Conservation (phyloP, 352 stramenopile genomes). For the Pythium folliculosum region DNA sequence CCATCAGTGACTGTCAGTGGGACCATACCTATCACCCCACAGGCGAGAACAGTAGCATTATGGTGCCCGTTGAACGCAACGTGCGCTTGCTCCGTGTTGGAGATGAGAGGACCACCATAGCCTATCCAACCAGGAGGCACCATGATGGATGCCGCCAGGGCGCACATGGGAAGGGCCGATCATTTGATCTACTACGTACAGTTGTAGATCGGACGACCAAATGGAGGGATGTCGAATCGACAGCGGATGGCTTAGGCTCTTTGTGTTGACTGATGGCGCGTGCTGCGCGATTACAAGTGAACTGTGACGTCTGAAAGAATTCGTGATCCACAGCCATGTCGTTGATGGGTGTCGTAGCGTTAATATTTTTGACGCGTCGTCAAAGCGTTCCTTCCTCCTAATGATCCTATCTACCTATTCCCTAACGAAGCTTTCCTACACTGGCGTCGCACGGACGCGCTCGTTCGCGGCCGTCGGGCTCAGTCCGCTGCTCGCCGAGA, state of each 20-base stretch:
- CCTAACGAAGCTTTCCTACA: background rate
- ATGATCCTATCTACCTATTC: background rate
- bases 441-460: background rate
- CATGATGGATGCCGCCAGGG: slow-evolving; percentile 3
- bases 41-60: background rate
- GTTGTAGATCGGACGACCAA: background rate
- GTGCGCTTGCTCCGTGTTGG: background rate
- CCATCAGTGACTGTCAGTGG: background rate
- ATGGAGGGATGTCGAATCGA: background rate
- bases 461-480: background rate
- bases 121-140: background rate
- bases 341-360: background rate
- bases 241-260: background rate
- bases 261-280: background rate
- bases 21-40: background rate
- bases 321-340: too few species aligned
- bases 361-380: background rate
- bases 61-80: background rate
- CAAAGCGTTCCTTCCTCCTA: background rate
- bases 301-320: too few species aligned
- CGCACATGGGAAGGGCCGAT: background rate
- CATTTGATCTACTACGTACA: too few species aligned
- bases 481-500: background rate
- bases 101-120: background rate
- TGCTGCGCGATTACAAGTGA: too few species aligned